Evolutionary conservation across 306 rosid genomes (phyloP), one percentile per base, ranked within the genome.

Genomic region (Elaeagnus macrophylla): DNA sequence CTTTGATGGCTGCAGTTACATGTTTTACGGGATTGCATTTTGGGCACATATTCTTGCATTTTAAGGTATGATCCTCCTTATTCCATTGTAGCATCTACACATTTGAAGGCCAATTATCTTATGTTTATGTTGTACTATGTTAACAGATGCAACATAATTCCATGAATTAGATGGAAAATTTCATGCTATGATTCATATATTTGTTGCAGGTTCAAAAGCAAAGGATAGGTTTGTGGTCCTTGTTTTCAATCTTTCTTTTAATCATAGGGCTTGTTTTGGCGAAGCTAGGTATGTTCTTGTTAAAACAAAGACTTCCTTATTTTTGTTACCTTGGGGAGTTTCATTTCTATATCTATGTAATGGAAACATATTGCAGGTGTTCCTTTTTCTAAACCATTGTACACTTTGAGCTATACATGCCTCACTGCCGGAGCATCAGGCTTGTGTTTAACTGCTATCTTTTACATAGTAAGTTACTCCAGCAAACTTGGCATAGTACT

Each of bases 1-100:
- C 91, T 62, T 61, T 86, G 72, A 82, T 86, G 95, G 91, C 85
- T 61, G 73, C 88, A 16, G 54, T 83, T 69, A 86, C 91, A 20
- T 86, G 95, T 69, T 80, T 78, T 42, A 12, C 77, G 71, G 85
- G 91, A 54, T 65, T 82, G 82, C 85, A 70, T 48, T 85, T 62
- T 73, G 87, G 88, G 60, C 95, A 80, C 73, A 64, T 82, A 68
- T 69, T 79, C 58, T 73, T 85, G 56, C 74, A 80, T 66, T 79
- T 73, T 17, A 78, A 77, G 87, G 95, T 82, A 13, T 39, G 59
- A 39, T 39, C 42, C 7, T 41, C 48, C 53, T 65, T 41, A 14
- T 58, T 71, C 45, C 59, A 18, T 12, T 7, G 10, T 25, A 37
- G 51, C 57, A 45, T 42, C 14, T 7, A 39, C 37, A 45, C 43